phyloP scores from a whole-genome alignment of 257 asterid genomes.

The Primulina huaijiensis region DNA sequence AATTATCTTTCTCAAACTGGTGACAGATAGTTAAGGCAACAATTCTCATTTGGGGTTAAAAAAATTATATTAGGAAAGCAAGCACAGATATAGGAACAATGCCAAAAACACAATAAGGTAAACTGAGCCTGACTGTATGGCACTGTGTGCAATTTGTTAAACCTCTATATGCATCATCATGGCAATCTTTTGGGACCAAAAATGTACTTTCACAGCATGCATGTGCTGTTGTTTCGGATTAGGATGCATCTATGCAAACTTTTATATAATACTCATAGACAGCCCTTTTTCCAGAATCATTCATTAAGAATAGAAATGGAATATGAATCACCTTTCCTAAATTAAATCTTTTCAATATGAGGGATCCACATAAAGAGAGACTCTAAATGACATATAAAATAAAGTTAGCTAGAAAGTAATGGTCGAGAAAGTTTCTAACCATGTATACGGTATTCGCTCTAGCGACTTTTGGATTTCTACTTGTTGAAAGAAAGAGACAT shows the following conservation, averaged over 20 bases:
- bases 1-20: background rate
- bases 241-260: conserved; percentile 1
- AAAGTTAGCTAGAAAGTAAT: conserved; percentile 7
- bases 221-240: too few species aligned
- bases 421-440: conserved; percentile 49
- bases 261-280: background rate
- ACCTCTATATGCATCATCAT: conserved; percentile 4
- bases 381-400: conserved; percentile 8
- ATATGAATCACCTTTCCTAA: conserved; percentile 1
- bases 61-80: background rate
- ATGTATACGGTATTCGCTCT: conserved; percentile 89
- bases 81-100: background rate
- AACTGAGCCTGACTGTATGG: background rate
- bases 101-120: background rate
- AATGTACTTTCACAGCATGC: background rate
- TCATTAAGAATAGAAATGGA: background rate
- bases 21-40: background rate
- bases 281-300: conserved; percentile 2
- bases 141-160: background rate
- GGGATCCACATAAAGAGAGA: conserved; percentile 10
- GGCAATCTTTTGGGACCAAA: background rate
- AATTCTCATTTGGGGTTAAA: background rate
- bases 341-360: background rate
- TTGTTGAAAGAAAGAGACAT: conserved; percentile 90
- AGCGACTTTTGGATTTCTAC: conserved; percentile 76